Evolutionary conservation across 2,329 filamentous ascomycete species (phyloP).

Genomic region (Colletotrichum brevisporum): DNA sequence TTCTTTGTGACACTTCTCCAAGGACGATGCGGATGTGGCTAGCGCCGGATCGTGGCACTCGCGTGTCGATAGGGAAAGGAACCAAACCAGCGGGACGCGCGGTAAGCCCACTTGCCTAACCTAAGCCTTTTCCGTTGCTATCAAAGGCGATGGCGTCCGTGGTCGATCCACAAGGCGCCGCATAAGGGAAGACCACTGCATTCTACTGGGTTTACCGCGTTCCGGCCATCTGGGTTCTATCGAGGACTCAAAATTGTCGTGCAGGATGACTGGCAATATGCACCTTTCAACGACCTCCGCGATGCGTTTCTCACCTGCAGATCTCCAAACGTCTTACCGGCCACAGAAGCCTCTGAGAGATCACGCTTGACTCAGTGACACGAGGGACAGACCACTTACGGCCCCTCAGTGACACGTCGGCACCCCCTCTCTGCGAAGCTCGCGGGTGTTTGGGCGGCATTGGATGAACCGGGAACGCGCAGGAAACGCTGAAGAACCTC

Average conservation of each 20-base stretch:
- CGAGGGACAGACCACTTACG: neutral
- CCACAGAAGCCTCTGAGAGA: neutral
- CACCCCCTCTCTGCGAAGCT: neutral
- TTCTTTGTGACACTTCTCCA: too few species aligned
- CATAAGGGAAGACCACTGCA: neutral
- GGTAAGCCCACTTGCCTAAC: neutral
- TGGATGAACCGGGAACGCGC: conserved; percentile 21
- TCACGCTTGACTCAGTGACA: conserved; percentile 5
- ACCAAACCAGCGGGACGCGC: conserved; percentile 4
- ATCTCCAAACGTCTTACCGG: neutral
- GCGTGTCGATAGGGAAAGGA: conserved; percentile 3
- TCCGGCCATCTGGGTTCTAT: conserved; percentile 1
- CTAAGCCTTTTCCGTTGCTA: conserved; percentile 6
- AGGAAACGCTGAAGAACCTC: conserved; percentile 1
- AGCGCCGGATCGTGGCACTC: conserved; percentile 3
- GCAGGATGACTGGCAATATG: neutral
- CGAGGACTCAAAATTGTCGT: too few species aligned
- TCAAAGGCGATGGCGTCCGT: neutral
- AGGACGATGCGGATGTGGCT: too few species aligned
- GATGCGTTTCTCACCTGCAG: neutral
- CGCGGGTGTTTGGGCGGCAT: neutral
- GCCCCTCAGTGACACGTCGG: neutral
- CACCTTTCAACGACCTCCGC: neutral
- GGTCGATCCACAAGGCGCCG: conserved; percentile 12
- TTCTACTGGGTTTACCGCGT: conserved; percentile 2